These are phyloP conservation scores for Rubroboletus satanas DNA, from an alignment of 768 basidiomycete genomes.

Conservation along the genomic window DNA sequence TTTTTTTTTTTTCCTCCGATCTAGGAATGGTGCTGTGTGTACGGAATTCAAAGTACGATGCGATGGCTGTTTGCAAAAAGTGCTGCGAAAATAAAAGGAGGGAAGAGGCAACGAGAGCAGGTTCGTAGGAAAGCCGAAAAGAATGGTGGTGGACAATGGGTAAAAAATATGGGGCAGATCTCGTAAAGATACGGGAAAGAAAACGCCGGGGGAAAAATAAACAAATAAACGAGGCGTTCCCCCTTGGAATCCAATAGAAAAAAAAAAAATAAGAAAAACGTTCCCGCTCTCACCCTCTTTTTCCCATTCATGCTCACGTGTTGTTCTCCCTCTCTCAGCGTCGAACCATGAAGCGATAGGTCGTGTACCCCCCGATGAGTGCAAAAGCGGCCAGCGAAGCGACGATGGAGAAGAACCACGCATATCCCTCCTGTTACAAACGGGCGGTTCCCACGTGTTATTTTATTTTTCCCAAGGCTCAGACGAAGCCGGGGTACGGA, in stretches of 20 bases:
- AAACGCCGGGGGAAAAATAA: no score
- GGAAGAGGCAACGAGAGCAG: no score
- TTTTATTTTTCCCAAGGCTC: neutral
- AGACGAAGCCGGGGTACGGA: neutral
- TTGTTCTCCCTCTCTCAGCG: slow-evolving; percentile 15
- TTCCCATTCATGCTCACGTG: neutral
- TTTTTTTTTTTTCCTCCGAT: neutral
- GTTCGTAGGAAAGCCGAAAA: no score
- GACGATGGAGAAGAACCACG: slow-evolving; percentile 89
- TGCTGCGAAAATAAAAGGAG: no score
- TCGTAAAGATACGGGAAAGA: no score
- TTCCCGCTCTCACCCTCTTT: neutral
- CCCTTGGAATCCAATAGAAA: no score
- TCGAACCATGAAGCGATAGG: slow-evolving; percentile 71
- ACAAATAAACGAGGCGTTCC: no score
- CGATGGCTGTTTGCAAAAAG: neutral
- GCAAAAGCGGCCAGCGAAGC: slow-evolving; percentile 79
- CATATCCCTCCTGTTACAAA: slow-evolving; percentile 41
- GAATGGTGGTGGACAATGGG: no score
- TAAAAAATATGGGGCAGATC: no score
- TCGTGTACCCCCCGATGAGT: slow-evolving; percentile 71
- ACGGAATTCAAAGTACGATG: neutral
- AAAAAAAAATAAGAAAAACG: no score
- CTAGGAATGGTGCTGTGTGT: neutral
- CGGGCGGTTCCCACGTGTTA: neutral